Evolutionary conservation across 2,329 filamentous ascomycete genomes (phyloP).

Genomic region (Microsporum ferrugineum): DNA sequence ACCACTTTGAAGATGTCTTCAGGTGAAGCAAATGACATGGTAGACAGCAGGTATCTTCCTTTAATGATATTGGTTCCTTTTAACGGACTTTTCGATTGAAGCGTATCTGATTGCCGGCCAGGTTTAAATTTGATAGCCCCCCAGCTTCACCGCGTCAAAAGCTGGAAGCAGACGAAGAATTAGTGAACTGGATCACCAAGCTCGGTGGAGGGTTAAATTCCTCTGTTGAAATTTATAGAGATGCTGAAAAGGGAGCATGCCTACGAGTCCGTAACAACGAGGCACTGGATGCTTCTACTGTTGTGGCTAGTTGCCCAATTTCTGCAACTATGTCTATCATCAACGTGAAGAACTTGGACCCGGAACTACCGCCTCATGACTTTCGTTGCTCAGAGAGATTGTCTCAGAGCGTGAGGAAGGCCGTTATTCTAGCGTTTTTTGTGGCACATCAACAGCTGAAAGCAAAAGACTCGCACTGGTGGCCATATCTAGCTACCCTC

Average conservation of each 20-base stretch:
- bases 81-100: background rate
- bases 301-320: constrained; percentile 12
- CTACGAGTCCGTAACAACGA: constrained; percentile 5
- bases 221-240: constrained; percentile 11
- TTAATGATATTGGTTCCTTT: too few species aligned
- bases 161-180: background rate
- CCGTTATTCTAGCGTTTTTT: constrained; percentile 56
- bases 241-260: constrained; percentile 8
- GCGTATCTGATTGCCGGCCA: background rate
- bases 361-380: constrained; percentile 18
- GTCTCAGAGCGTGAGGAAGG: constrained; percentile 40
- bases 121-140: background rate
- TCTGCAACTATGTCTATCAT: constrained; percentile 15
- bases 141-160: background rate
- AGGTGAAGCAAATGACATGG: background rate
- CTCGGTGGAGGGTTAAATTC: constrained; percentile 14
- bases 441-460: constrained; percentile 56
- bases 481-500: constrained; percentile 54
- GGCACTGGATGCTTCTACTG: background rate
- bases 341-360: constrained; percentile 8
- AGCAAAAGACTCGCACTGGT: constrained; percentile 52
- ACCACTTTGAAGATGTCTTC: too few species aligned
- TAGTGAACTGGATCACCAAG: constrained; percentile 8
- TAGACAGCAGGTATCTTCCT: background rate
- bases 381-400: constrained; percentile 41